Evolutionary conservation across 805 yeast genomes (phyloP).

Genomic region (Starmerella apicola): DNA sequence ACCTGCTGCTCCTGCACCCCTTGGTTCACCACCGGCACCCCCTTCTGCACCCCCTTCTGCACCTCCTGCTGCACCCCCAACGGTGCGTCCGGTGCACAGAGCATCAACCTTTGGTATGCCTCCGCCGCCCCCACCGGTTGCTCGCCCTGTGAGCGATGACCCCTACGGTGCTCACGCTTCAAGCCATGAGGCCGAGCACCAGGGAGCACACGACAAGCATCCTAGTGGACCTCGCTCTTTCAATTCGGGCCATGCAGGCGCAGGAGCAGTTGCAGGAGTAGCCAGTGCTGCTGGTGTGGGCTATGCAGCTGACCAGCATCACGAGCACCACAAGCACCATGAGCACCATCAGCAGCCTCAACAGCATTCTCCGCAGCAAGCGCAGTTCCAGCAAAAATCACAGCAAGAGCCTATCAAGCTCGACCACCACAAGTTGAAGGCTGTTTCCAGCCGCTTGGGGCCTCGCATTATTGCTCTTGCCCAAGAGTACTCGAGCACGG

Average conservation of each 20-base stretch:
- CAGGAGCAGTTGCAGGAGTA: no score
- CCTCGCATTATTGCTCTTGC: constrained; percentile 35
- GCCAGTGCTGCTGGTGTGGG: no score
- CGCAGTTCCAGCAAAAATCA: constrained; percentile 23
- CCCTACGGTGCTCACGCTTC: constrained; percentile 2
- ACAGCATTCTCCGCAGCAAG: constrained; percentile 25
- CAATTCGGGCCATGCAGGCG: no score
- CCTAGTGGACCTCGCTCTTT: no score
- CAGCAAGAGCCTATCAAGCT: constrained; percentile 37
- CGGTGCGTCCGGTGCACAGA: constrained; percentile 6
- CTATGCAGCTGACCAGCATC: not conserved
- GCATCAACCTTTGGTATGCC: constrained; percentile 11
- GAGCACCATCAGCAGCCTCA: constrained; percentile 19
- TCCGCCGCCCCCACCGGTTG: constrained; percentile 22
- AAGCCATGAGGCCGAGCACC: constrained; percentile 10
- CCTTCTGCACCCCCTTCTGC: constrained; percentile 10
- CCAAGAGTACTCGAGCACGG: not conserved
- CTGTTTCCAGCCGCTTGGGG: constrained; percentile 42
- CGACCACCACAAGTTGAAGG: constrained; percentile 38
- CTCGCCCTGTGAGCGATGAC: constrained; percentile 5
- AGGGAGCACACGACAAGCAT: not conserved
- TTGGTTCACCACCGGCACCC: not conserved
- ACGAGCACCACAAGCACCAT: constrained; percentile 21
- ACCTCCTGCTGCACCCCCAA: constrained; percentile 3
- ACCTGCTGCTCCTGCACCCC: not conserved